Conservation (phyloP, 768 basidiomycete genomes). For the Trametes coccinea region DNA sequence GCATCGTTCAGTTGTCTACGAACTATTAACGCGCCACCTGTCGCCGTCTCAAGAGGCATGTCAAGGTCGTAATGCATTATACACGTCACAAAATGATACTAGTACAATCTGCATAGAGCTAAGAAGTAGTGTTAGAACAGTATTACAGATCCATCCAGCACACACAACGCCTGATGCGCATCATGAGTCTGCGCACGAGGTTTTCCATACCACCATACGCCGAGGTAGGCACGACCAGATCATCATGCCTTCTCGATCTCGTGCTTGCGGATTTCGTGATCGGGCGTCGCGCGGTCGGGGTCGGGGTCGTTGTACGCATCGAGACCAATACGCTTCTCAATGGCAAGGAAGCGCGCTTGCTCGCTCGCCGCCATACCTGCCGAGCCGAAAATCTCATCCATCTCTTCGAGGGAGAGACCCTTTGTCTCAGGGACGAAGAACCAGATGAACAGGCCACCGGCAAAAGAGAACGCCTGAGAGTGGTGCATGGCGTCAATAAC, state of each 20-base stretch:
- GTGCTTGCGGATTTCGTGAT: constrained; percentile 8
- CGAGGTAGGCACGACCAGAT: not conserved
- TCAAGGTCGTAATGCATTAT: not conserved
- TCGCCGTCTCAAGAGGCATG: no score
- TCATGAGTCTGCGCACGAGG: not conserved
- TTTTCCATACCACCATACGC: not conserved
- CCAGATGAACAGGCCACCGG: constrained; percentile 66
- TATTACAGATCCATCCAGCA: not conserved
- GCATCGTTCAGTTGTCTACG: no score
- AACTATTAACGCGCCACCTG: no score
- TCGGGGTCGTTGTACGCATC: constrained; percentile 33
- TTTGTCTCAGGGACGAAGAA: constrained; percentile 77
- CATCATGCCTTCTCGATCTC: constrained; percentile 16
- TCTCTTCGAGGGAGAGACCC: constrained; percentile 72
- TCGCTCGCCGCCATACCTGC: constrained; percentile 59
- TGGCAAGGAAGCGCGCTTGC: constrained; percentile 46
- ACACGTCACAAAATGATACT: not conserved
- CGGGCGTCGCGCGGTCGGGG: constrained; percentile 7
- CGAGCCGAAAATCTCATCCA: constrained; percentile 76
- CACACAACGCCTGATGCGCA: not conserved
- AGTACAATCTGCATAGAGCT: not conserved
- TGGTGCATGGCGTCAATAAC: not conserved
- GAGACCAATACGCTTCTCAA: constrained; percentile 67
- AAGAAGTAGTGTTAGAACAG: not conserved
- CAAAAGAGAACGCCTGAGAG: constrained; percentile 58